A percentile compares a stretch with the other conserved stretches of the same genome.
Conservation (phyloP, 1,284 basidiomycete species). For the Ustilago loliicola region DNA sequence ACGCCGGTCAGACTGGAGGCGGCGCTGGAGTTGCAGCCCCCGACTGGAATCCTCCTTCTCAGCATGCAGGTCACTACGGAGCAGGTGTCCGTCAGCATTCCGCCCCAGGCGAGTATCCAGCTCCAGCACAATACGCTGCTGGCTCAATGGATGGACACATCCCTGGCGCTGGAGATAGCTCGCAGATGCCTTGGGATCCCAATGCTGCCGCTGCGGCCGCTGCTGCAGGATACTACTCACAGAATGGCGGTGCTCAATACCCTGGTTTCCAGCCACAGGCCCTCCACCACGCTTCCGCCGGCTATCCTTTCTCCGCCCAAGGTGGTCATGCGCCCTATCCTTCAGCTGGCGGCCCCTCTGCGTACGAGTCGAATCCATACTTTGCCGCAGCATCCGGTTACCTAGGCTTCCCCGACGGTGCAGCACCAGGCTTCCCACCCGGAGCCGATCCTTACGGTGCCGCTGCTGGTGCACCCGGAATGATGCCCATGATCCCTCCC, state of each 20-base stretch:
- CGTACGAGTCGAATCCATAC: slow-evolving; percentile 53
- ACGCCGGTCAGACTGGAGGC: slow-evolving; percentile 5
- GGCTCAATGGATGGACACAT: slow-evolving; percentile 32
- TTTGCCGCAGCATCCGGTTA: slow-evolving; percentile 59
- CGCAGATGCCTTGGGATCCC: slow-evolving; percentile 35
- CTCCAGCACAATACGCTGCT: slow-evolving; percentile 15
- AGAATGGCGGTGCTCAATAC: slow-evolving; percentile 15
- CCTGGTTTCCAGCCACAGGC: slow-evolving; percentile 43
- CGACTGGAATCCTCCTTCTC: slow-evolving; percentile 25
- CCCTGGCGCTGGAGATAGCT: slow-evolving; percentile 11
- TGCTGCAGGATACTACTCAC: slow-evolving; percentile 26
- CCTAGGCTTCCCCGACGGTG: slow-evolving; percentile 53
- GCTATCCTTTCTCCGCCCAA: slow-evolving; percentile 36
- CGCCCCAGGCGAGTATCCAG: slow-evolving; percentile 41
- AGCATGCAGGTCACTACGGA: slow-evolving; percentile 28
- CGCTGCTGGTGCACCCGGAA: slow-evolving; percentile 16
- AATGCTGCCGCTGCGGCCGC: slow-evolving; percentile 34
- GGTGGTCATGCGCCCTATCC: slow-evolving; percentile 13
- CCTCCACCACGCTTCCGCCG: slow-evolving; percentile 32
- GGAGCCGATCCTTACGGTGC: slow-evolving; percentile 36
- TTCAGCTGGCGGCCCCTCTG: slow-evolving; percentile 22
- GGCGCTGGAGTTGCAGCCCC: slow-evolving; percentile 8
- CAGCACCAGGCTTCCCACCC: slow-evolving; percentile 45
- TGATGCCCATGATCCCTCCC: slow-evolving; percentile 38
- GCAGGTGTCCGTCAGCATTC: slow-evolving; percentile 44